A percentile compares a stretch with the other conserved stretches of the same genome.
phyloP scores from a whole-genome alignment of 805 yeast genomes.

The Cyberlindnera xishuangbannaensis region DNA sequence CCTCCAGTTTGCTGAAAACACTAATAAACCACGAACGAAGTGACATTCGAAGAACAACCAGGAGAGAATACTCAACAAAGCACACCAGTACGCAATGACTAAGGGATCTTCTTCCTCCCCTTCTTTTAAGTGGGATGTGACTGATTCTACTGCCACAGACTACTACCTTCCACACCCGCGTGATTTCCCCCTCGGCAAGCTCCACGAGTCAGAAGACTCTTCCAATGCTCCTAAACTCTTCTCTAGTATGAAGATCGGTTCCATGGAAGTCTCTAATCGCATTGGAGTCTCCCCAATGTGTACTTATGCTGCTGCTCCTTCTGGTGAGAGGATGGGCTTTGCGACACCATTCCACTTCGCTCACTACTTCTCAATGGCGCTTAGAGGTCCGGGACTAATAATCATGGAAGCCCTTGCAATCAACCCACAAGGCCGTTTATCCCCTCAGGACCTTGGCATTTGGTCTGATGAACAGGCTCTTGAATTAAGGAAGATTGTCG shows the following conservation, averaged over 20 bases:
- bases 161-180: constrained; percentile 10
- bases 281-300: constrained; percentile 56
- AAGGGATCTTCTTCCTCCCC: background rate
- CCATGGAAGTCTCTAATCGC: constrained; percentile 36
- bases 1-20: no score
- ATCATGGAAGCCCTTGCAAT: constrained; percentile 43
- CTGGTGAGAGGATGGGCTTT: constrained; percentile 28
- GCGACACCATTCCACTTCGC: constrained; percentile 42
- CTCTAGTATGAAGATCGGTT: constrained; percentile 17
- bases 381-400: constrained; percentile 44
- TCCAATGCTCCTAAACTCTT: constrained; percentile 17
- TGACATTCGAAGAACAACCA: no score
- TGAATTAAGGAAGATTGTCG: constrained; percentile 34
- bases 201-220: constrained; percentile 8
- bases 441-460: constrained; percentile 44
- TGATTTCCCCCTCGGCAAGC: constrained; percentile 9
- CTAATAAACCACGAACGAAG: no score
- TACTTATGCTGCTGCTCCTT: constrained; percentile 36
- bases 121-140: constrained; percentile 6
- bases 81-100: no score
- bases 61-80: no score
- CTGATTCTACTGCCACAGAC: constrained; percentile 1
- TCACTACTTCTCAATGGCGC: constrained; percentile 43
- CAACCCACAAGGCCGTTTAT: constrained; percentile 33
- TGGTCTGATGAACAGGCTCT: constrained; percentile 45